Percentiles rank a stretch among this genome's conserved stretches.
Evolutionary conservation across 176 grass and related monocot genomes (phyloP).

Genomic region (Phragmites australis): DNA sequence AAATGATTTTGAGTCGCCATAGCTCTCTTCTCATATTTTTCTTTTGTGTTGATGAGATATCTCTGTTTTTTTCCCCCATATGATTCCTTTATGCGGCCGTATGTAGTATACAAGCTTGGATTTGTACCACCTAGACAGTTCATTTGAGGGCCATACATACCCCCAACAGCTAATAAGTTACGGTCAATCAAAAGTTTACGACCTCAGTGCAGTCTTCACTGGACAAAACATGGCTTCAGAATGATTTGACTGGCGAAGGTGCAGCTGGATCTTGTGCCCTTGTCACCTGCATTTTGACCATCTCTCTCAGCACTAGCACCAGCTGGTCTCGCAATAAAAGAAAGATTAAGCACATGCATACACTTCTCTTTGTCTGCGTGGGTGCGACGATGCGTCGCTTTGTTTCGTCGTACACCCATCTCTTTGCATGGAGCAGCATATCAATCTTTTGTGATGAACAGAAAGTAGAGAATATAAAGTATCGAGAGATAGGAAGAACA

Average conservation of each 20-base stretch:
- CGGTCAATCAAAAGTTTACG: slow-evolving; percentile 18
- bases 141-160: neutral
- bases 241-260: neutral
- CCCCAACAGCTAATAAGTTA: slow-evolving; percentile 15
- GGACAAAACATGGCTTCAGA: neutral
- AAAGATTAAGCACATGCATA: neutral
- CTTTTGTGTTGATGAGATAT: neutral
- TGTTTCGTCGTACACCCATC: neutral
- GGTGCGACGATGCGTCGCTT: neutral
- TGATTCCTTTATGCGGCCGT: neutral
- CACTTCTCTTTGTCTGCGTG: neutral
- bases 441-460: too few species aligned
- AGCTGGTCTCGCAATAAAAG: neutral
- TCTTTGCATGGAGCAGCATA: too few species aligned
- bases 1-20: slow-evolving; percentile 30
- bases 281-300: neutral
- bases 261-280: neutral
- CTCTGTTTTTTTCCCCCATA: neutral
- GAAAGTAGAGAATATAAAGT: too few species aligned
- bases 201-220: neutral
- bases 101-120: slow-evolving; percentile 46
- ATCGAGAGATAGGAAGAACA: too few species aligned
- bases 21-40: slow-evolving; percentile 15
- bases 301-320: neutral
- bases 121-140: slow-evolving; percentile 24